A percentile compares a stretch with the other conserved stretches of the same genome.
Evolutionary conservation across 140 eudicot species (phyloP).

Genomic region (Flaveria floridana): DNA sequence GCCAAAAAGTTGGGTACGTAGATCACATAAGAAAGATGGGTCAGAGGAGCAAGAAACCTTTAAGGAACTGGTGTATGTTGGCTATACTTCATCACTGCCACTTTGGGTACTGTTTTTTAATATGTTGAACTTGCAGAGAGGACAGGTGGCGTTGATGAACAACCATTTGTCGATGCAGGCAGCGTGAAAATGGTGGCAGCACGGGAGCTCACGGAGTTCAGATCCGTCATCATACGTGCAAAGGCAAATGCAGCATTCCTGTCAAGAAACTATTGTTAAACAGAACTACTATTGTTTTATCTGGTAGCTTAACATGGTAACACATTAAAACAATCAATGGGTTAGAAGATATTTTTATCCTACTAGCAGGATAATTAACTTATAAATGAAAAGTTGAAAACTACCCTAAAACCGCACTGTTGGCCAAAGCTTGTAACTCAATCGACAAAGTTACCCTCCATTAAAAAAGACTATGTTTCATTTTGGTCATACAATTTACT

Average conservation of each 20-base stretch:
- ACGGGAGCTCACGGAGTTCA: slow-evolving; percentile 97
- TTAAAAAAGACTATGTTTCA: background rate
- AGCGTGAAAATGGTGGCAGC: slow-evolving; percentile 86
- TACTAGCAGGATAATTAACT: background rate
- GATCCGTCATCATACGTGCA: slow-evolving; percentile 74
- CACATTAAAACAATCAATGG: background rate
- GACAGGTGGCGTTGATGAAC: slow-evolving; percentile 84
- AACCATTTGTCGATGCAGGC: slow-evolving; percentile 95
- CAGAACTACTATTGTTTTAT: background rate
- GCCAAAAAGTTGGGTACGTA: slow-evolving; percentile 29
- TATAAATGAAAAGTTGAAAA: background rate
- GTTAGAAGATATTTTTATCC: background rate
- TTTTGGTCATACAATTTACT: background rate
- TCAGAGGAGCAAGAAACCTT: slow-evolving; percentile 14
- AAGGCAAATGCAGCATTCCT: slow-evolving; percentile 98
- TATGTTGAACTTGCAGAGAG: slow-evolving; percentile 89
- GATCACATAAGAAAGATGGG: slow-evolving; percentile 31
- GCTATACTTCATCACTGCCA: slow-evolving; percentile 75
- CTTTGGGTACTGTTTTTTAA: slow-evolving; percentile 71
- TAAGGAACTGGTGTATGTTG: slow-evolving; percentile 25
- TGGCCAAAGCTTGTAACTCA: background rate
- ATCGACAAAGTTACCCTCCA: background rate
- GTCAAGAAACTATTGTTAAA: slow-evolving; percentile 1
- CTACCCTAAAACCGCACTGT: background rate
- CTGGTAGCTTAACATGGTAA: background rate